Evolutionary conservation across 768 basidiomycete species (phyloP).

Genomic region (Boletellus emodensis): DNA sequence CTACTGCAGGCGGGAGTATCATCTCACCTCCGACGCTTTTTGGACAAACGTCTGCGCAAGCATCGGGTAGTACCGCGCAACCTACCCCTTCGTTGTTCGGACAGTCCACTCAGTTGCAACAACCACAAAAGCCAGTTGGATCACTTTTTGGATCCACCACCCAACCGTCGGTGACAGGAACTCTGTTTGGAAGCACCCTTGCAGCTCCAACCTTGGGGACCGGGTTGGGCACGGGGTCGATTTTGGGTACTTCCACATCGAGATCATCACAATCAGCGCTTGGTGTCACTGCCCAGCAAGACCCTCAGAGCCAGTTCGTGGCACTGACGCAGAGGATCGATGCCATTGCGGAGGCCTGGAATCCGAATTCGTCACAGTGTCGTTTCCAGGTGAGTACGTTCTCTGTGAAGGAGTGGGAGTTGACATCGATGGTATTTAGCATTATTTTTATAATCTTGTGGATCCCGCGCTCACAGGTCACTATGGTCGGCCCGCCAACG

Average conservation of each 20-base stretch:
- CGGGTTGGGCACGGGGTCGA: slow-evolving; percentile 18
- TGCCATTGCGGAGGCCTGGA: slow-evolving; percentile 66
- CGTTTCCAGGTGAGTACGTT: slow-evolving; percentile 63
- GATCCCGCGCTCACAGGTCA: slow-evolving; percentile 60
- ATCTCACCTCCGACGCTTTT: slow-evolving; percentile 31
- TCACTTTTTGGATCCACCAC: slow-evolving; percentile 31
- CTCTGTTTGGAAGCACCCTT: slow-evolving; percentile 36
- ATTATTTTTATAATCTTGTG: slow-evolving; percentile 83
- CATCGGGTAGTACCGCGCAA: slow-evolving; percentile 10
- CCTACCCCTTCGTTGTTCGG: slow-evolving; percentile 19
- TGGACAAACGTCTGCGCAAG: slow-evolving; percentile 22
- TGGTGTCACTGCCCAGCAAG: slow-evolving; percentile 42
- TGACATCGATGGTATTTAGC: slow-evolving; percentile 37
- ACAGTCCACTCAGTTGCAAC: slow-evolving; percentile 20
- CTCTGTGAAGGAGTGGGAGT: neutral
- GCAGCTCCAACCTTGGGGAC: slow-evolving; percentile 32
- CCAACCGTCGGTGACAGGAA: slow-evolving; percentile 25
- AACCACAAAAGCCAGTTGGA: slow-evolving; percentile 20
- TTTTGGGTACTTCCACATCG: slow-evolving; percentile 29
- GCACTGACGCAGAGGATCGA: slow-evolving; percentile 59
- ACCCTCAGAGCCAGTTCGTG: slow-evolving; percentile 56
- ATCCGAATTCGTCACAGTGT: slow-evolving; percentile 61
- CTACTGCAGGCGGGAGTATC: slow-evolving; percentile 2
- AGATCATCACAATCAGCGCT: slow-evolving; percentile 35
- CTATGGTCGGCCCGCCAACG: slow-evolving; percentile 71